Base-by-base conservation (phyloP, 2,329 filamentous ascomycete genomes). In the Xylaria sp. region DNA sequence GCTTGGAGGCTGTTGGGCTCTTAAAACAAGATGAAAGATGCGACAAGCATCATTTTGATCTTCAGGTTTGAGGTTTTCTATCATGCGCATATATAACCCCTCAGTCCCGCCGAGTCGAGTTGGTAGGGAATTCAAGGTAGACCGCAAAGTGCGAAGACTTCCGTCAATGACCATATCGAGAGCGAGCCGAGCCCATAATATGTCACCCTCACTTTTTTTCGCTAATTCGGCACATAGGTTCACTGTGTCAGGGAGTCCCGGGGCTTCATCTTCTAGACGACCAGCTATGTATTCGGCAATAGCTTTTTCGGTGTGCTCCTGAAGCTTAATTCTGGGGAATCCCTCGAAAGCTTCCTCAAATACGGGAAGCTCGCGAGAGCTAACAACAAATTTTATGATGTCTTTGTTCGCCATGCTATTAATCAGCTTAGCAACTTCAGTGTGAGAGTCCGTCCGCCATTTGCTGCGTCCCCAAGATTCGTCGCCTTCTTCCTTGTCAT, bases 31-130 rank as follows among this genome's bases (percentile, higher is more conserved):
- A 45, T 76, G 73, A 36, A 77, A 78, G 50, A 77, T 75, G 39
- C 73, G 73, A 33, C 67, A 76, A 55, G 75, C 74, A 31, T 69
- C 70, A 5, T 71, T 69, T 47, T 75, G 72, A n/a, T 73, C n/a
- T 38, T 75, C 71, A 2, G 55, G 73, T 31, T 66, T 71, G 4
- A 78, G 68, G 27, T 72, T 75, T 65, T 77, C 68, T 3, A 78
- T 69, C 70, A 78, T 77, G n/a, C 72, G 72, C 75, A 77, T 77
- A 44, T 78, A 78, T 5, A 78, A 68, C 9, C 76, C 76, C 20
- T 77, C 73, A 0, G 72, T 66, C 5, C 76, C 76, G 17, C 75
- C 76, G 2, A 78, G 76, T 7, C 73, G 73, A 5, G 71, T 61
- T 3, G 76, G 76, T 17, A 78, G 61, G 0, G 75, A 76, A 60